Conservation (phyloP, 1,284 basidiomycete genomes). For the Nidula niveotomentosa region DNA sequence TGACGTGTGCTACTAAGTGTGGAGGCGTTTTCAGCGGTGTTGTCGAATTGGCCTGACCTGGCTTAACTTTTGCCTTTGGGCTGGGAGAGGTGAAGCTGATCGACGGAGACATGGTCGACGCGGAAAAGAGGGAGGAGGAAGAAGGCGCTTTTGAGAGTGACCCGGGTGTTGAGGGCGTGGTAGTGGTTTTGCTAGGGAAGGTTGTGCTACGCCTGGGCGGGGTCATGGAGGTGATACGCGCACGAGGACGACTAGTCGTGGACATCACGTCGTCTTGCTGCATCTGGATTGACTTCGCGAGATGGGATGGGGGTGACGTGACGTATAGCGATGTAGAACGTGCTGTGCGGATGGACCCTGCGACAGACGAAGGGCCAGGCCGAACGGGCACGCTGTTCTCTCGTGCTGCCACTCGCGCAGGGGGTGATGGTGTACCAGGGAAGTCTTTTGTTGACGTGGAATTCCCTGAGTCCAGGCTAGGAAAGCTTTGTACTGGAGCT, state of each 20-base stretch:
- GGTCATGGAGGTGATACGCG: conserved; percentile 31
- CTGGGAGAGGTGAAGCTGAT: conserved; percentile 30
- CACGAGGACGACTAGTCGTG: conserved; percentile 13
- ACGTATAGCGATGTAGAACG: conserved; percentile 27
- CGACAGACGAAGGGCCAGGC: conserved; percentile 13
- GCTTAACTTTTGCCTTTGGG: conserved; percentile 22
- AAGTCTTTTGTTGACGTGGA: conserved; percentile 11
- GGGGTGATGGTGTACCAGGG: conserved; percentile 7
- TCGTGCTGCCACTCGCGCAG: conserved; percentile 8
- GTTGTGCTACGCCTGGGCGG: conserved; percentile 22
- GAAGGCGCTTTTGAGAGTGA: conserved; percentile 20
- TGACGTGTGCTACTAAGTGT: conserved; percentile 2
- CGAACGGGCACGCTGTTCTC: background rate
- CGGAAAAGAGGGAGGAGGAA: conserved; percentile 17
- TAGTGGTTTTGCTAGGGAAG: background rate
- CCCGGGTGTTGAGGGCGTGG: conserved; percentile 7
- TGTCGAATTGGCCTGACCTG: conserved; percentile 1
- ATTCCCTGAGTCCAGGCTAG: conserved; percentile 15
- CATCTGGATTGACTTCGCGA: conserved; percentile 5
- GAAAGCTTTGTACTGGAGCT: conserved; percentile 21
- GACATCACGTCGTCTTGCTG: conserved; percentile 13
- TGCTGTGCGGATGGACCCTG: conserved; percentile 21
- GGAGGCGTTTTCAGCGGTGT: conserved; percentile 12
- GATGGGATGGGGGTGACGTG: conserved; percentile 14
- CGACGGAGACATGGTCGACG: conserved; percentile 19